Evolutionary conservation across 2,329 filamentous ascomycete genomes (phyloP), one percentile per base, ranked within the genome.

Genomic region (Penicillium griseofulvum): DNA sequence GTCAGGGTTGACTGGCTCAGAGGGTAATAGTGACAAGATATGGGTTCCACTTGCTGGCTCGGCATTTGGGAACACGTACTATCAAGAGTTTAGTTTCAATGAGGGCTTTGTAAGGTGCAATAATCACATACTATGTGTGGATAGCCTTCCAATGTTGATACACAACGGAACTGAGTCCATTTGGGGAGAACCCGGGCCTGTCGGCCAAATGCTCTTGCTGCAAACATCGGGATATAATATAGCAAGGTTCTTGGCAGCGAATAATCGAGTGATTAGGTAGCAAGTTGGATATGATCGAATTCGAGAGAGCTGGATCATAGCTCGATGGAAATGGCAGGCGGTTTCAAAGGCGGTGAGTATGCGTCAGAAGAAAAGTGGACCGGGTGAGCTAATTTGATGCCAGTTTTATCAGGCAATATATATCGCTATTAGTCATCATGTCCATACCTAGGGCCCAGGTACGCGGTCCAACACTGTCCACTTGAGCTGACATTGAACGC

Each of bases 1-100:
- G 16, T 79, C 72, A 6, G 74, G 68, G 19, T 75, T 82, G 9
- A 82, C 79, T 1, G 84, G 83, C 7, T 75, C 69, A 5, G 80
- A 81, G 3, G 83, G 75, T 11, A 87, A 75, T 49, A 85, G 76
- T n/a, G 83, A 81, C 22, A 87, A 76, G 54, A 84, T 68, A 52
- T 80, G 75, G 36, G 58, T 68, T 67, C 71, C 59, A 61, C 66
- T 46, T 65, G 67, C 54, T 73, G 68, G 57, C 60, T 53, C 58
- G n/a, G 76, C 71, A 56, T 78, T 72, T 26, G 75, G 71, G 65
- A 81, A 80, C 17, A 81, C 72, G 63, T 83, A 83, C 79, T 82
- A 56, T 19, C 17, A 39, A 14, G 28, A 1, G 33, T 47, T 69
- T 46, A 67, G 59, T 38, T 60, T 55, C 41, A 39, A 53, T 19